Conservation (phyloP, 2,329 filamentous ascomycete genomes). For the Hymenoscyphus fructigenus region DNA sequence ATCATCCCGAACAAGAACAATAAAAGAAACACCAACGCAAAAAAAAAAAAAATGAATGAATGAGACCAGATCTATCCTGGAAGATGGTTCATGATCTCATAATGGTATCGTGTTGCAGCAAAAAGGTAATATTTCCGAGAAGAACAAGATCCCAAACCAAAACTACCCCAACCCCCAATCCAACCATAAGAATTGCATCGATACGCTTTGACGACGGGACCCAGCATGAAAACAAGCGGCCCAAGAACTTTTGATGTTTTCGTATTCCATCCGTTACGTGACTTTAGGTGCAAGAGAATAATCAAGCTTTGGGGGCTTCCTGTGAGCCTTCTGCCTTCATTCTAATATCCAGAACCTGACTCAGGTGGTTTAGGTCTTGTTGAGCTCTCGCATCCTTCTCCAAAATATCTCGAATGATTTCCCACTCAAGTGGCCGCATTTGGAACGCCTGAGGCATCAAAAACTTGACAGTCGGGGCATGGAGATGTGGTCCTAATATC, state of each 20-base stretch:
- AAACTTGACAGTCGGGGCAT: conserved; percentile 65
- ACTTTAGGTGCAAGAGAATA: background rate
- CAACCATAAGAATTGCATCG: conserved; percentile 1
- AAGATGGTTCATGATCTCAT: conserved; percentile 26
- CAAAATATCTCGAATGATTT: conserved; percentile 59
- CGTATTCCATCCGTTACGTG: background rate
- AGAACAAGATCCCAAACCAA: conserved; percentile 2
- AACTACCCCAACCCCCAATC: background rate
- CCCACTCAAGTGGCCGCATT: conserved; percentile 71
- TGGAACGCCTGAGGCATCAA: conserved; percentile 66
- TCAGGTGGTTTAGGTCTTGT: conserved; percentile 50
- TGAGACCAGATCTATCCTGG: conserved; percentile 23
- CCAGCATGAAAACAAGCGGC: background rate
- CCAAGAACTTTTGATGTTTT: background rate
- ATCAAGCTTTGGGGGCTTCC: background rate
- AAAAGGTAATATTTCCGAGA: conserved; percentile 10
- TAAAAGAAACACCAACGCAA: background rate
- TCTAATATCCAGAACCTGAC: conserved; percentile 49
- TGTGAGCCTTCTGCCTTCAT: conserved; percentile 20
- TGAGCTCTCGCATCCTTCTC: conserved; percentile 33
- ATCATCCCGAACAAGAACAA: background rate
- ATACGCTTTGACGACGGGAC: background rate
- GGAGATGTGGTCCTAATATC: conserved; percentile 61
- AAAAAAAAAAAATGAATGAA: conserved; percentile 13
- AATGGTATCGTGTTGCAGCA: conserved; percentile 22